A percentile compares a stretch with the other conserved stretches of the same genome.
Evolutionary conservation across 768 basidiomycete species (phyloP).

Genomic region (Clitopilus hobsonii): DNA sequence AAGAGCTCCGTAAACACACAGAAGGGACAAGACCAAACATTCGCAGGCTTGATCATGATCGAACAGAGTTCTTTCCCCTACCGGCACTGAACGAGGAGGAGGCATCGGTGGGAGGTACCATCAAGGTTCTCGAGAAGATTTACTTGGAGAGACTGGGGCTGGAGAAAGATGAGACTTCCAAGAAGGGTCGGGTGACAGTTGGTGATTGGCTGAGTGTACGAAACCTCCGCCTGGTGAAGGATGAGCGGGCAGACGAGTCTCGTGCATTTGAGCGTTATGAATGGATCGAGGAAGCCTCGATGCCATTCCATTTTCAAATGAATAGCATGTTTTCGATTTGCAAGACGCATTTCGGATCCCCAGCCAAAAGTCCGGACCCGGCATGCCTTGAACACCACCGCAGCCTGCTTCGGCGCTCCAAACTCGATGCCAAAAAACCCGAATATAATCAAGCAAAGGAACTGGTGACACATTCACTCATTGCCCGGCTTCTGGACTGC

Average conservation of each 20-base stretch:
- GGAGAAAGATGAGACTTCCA: neutral
- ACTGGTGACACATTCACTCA: slow-evolving; percentile 21
- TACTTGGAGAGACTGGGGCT: neutral
- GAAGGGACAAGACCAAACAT: neutral
- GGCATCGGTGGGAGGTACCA: neutral
- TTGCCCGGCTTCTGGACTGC: slow-evolving; percentile 19
- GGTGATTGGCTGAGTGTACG: neutral
- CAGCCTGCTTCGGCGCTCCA: neutral
- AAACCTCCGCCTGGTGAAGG: neutral
- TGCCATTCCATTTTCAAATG: neutral
- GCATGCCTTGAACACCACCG: neutral
- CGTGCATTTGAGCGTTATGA: neutral
- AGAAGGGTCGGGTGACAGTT: neutral
- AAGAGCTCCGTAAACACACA: neutral
- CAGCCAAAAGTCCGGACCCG: neutral
- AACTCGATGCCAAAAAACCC: slow-evolving; percentile 17
- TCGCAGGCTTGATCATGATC: neutral
- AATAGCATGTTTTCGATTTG: neutral
- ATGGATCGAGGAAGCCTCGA: neutral
- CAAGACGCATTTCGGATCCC: neutral
- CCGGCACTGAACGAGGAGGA: neutral
- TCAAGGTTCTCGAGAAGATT: neutral
- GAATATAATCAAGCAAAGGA: slow-evolving; percentile 25
- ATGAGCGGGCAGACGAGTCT: neutral
- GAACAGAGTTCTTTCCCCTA: neutral